A percentile compares a stretch with the other conserved stretches of the same genome.
Conservation (phyloP, 1,284 basidiomycete genomes). For the Sporisorium iseilematis-ciliati region DNA sequence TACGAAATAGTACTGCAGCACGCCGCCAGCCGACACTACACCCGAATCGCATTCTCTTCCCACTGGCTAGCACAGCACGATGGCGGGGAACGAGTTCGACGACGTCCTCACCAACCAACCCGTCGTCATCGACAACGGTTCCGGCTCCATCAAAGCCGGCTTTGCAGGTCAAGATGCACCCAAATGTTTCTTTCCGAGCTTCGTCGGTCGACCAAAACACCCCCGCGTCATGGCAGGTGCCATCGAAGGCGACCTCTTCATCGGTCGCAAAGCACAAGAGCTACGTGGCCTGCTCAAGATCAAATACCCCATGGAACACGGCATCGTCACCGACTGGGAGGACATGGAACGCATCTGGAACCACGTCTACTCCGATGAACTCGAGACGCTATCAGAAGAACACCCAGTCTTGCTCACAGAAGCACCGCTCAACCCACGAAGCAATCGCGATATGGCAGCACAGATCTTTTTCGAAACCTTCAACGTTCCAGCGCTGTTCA, state of each 20-base stretch:
- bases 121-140: slow-evolving; percentile 69
- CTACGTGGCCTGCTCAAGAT: slow-evolving; percentile 67
- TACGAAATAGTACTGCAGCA: not conserved
- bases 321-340: slow-evolving; percentile 69
- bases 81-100: slow-evolving; percentile 63
- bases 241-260: slow-evolving; percentile 69
- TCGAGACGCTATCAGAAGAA: slow-evolving; percentile 71
- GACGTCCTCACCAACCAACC: slow-evolving; percentile 70
- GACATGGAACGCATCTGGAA: slow-evolving; percentile 70
- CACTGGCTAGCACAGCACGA: not conserved
- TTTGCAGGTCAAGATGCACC: slow-evolving; percentile 68
- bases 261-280: slow-evolving; percentile 67
- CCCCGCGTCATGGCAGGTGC: slow-evolving; percentile 68
- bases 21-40: not conserved
- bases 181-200: slow-evolving; percentile 68
- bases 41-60: not conserved
- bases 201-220: slow-evolving; percentile 68
- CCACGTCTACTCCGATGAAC: slow-evolving; percentile 67
- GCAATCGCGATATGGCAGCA: slow-evolving; percentile 93
- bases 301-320: slow-evolving; percentile 69
- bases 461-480: slow-evolving; percentile 98
- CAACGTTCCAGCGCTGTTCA: slow-evolving; percentile 98
- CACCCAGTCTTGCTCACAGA: slow-evolving; percentile 96
- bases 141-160: slow-evolving; percentile 69
- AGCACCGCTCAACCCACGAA: slow-evolving; percentile 90